Conservation (phyloP, 805 yeast genomes). For the Cyberlindnera euphorbiae region DNA sequence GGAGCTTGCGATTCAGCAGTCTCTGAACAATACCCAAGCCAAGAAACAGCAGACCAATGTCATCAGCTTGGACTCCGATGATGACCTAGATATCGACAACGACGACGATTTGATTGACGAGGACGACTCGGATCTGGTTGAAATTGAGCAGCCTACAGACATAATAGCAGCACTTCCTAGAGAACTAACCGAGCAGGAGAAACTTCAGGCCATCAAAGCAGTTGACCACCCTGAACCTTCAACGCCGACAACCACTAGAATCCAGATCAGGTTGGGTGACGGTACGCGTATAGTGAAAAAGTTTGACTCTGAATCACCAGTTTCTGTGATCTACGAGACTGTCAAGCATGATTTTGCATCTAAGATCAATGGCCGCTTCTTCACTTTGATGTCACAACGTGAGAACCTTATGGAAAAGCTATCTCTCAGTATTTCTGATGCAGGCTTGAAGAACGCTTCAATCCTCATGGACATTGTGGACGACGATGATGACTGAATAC, state of each 20-base stretch:
- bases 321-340: conserved; percentile 55
- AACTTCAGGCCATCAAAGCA: conserved; percentile 47
- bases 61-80: conserved; percentile 13
- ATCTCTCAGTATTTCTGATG: conserved; percentile 58
- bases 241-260: conserved; percentile 38
- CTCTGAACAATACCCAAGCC: conserved; percentile 35
- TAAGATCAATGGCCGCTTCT: conserved; percentile 37
- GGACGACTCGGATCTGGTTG: conserved; percentile 18
- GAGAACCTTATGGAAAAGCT: conserved; percentile 51
- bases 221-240: conserved; percentile 60
- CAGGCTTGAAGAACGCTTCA: conserved; percentile 80
- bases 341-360: conserved; percentile 53
- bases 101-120: conserved; percentile 21
- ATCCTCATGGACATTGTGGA: conserved; percentile 22
- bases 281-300: conserved; percentile 80
- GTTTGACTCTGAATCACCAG: conserved; percentile 54
- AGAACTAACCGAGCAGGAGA: conserved; percentile 35
- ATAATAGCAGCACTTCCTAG: conserved; percentile 9
- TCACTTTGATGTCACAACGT: conserved; percentile 39
- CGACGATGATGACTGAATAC: too few species aligned
- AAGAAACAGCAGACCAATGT: conserved; percentile 1
- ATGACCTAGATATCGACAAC: too few species aligned
- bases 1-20: conserved; percentile 66
- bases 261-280: conserved; percentile 84
- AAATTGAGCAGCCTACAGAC: conserved; percentile 20